phyloP scores from a whole-genome alignment of 2,329 filamentous ascomycete species.

The Botryotinia calthae region DNA sequence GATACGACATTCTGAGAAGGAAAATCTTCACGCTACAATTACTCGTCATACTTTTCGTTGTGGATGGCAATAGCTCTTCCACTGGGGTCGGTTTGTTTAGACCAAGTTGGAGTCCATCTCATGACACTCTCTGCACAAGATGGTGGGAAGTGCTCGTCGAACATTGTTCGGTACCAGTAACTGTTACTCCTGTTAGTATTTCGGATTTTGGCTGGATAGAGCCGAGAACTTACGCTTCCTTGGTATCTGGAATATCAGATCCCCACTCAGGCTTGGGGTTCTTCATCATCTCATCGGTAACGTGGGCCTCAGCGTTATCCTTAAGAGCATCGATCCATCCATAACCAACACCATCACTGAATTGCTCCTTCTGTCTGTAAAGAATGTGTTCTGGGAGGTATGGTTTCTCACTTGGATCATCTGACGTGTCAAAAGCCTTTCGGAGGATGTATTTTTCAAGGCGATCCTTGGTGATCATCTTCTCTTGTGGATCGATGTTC shows the following conservation, averaged over 20 bases:
- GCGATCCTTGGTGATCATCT: conserved; percentile 73
- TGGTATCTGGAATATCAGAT: conserved; percentile 85
- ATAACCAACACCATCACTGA: conserved; percentile 97
- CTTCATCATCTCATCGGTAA: conserved; percentile 97
- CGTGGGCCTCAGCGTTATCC: conserved; percentile 83
- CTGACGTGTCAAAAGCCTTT: conserved; percentile 92
- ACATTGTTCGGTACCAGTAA: conserved; percentile 98
- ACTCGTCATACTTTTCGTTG: conserved; percentile 66
- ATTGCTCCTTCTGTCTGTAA: conserved; percentile 99
- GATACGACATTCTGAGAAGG: conserved; percentile 1
- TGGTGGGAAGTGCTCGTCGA: conserved; percentile 96
- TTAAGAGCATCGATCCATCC: conserved; percentile 98
- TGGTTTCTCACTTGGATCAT: conserved; percentile 74
- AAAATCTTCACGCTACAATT: conserved; percentile 22
- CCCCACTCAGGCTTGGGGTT: conserved; percentile 98
- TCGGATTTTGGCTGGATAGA: neutral
- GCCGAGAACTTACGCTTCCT: conserved; percentile 72
- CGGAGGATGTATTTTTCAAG: conserved; percentile 98
- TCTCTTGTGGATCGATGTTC: conserved; percentile 91
- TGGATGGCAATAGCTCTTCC: conserved; percentile 78
- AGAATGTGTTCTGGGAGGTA: conserved; percentile 97
- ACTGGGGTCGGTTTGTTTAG: conserved; percentile 90
- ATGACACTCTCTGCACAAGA: conserved; percentile 89
- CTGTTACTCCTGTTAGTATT: conserved; percentile 41
- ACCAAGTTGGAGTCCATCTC: conserved; percentile 98